Evolutionary conservation across 805 yeast species (phyloP), one percentile per base, ranked within the genome.

Genomic region (Gaillardinia entomophila): DNA sequence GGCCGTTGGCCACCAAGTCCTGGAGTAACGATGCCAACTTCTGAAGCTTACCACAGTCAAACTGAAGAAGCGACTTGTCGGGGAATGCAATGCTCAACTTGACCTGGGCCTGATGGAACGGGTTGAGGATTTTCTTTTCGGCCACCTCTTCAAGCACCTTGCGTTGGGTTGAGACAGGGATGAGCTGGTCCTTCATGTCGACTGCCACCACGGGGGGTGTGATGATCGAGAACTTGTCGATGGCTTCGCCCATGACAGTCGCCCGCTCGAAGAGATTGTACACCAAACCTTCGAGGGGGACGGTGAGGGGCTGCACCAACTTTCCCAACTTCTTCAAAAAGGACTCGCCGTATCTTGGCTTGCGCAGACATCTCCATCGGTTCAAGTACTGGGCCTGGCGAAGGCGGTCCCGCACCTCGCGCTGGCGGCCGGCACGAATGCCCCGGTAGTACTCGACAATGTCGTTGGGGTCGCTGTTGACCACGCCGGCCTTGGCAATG

Each of bases 11-110:
- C 32, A 83, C 82, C 41, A 94, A 66, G 16, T 86, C 82, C 36
- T 82, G 85, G 34, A 92, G 59, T 28, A 92, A 61, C 3, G 64
- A 57, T 0, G 97, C 90, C 31, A 92, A 60, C 46, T 80, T 82
- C 53, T 92, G 99, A 24, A 92, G 66, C 57, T 92, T 92, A 37
- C 99, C 99, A 66, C 98, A 92, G 56, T 92, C 99, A 54, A 83
- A 92, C 53, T 92, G 95, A 35, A 92, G 59, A 37, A 92, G 63
- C 11, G 92, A 79, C 54, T 89, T 92, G 53, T 92, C 98, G 0
- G 99, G 99, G 55, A 92, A 94, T 12, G 95, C 96, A 46, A 92
- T 86, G 0, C 96, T 81, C 29, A 87, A 62, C 46, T 87, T 84
- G 12, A 87, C 82, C 55, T 90, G 97, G 2, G 90, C 61, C 38